These are phyloP conservation scores for Trichophaea hybrida DNA, from an alignment of 2,329 filamentous ascomycete species.

Conservation along the genomic window DNA sequence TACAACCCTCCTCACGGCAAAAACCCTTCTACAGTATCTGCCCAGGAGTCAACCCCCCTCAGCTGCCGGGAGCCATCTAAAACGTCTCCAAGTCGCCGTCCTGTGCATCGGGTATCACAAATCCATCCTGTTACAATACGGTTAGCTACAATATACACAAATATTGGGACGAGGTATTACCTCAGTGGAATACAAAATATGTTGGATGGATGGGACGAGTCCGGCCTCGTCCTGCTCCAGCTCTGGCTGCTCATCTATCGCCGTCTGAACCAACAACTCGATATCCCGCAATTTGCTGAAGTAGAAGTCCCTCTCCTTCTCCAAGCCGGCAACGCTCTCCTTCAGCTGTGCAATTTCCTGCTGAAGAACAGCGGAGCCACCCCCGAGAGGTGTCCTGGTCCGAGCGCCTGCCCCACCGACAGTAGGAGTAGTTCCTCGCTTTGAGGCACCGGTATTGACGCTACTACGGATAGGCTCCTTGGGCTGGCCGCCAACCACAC, in stretches of 20 bases:
- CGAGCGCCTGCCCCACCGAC: slow-evolving; percentile 35
- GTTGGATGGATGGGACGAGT: slow-evolving; percentile 89
- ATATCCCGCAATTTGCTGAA: slow-evolving; percentile 98
- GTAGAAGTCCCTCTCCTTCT: slow-evolving; percentile 96
- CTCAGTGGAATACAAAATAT: slow-evolving; percentile 94
- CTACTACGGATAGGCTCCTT: background rate
- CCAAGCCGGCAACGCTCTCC: slow-evolving; percentile 86
- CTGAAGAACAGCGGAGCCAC: slow-evolving; percentile 56
- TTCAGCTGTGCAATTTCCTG: slow-evolving; percentile 80
- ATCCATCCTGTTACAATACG: slow-evolving; percentile 41
- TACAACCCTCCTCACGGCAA: background rate
- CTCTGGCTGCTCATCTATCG: slow-evolving; percentile 81
- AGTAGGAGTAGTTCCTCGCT: slow-evolving; percentile 33
- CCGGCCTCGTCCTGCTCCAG: slow-evolving; percentile 87
- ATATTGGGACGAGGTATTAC: slow-evolving; percentile 29
- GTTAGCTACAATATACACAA: slow-evolving; percentile 1
- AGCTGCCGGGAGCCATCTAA: slow-evolving; percentile 31
- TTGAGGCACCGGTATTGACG: slow-evolving; percentile 34
- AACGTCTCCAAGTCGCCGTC: slow-evolving; percentile 70
- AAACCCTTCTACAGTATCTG: background rate
- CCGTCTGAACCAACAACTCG: slow-evolving; percentile 82
- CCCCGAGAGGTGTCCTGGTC: slow-evolving; percentile 31
- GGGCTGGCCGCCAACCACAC: slow-evolving; percentile 38
- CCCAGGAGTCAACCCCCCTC: background rate
- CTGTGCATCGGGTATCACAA: slow-evolving; percentile 73